phyloP scores from a whole-genome alignment of 1,139 yeast species.

The Kodamaea suecica region DNA sequence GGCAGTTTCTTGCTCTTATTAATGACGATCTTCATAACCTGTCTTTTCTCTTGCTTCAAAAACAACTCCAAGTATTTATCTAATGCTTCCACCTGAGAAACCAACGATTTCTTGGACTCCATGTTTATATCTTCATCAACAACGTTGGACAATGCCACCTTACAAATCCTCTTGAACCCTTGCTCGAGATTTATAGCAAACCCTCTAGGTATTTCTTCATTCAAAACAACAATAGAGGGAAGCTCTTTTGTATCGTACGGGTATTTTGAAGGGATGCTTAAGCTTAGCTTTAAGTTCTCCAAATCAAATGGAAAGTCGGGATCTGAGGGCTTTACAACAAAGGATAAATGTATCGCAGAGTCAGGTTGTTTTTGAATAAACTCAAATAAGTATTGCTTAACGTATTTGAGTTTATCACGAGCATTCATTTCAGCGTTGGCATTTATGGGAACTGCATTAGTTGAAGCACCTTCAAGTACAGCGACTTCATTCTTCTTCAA shows the following conservation, averaged over 20 bases:
- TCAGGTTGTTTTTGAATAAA: conserved; percentile 15
- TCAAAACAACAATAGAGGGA: conserved; percentile 53
- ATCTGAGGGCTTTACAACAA: conserved; percentile 54
- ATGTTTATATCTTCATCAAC: conserved; percentile 31
- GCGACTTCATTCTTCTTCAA: conserved; percentile 9
- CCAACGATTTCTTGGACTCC: conserved; percentile 47
- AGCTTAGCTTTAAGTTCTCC: conserved; percentile 45
- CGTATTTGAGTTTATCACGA: conserved; percentile 13
- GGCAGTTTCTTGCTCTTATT: conserved; percentile 7
- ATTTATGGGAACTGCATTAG: conserved; percentile 6
- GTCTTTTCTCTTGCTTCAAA: conserved; percentile 56
- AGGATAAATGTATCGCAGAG: conserved; percentile 30
- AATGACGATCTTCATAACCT: conserved; percentile 45
- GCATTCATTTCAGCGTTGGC: conserved; percentile 4
- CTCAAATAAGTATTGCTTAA: conserved; percentile 15
- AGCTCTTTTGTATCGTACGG: conserved; percentile 37
- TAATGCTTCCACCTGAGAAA: conserved; percentile 53
- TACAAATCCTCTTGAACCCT: conserved; percentile 56
- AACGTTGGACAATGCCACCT: conserved; percentile 26
- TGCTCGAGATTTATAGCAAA: conserved; percentile 61
- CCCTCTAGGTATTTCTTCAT: conserved; percentile 72
- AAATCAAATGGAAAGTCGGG: conserved; percentile 75
- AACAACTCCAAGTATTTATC: conserved; percentile 58
- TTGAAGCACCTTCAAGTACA: too few relatives aligned
- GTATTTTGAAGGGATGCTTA: conserved; percentile 54